These are phyloP conservation scores for Paratinospora sagittata DNA, from an alignment of 164 flowering plant genomes.

Conservation along the genomic window DNA sequence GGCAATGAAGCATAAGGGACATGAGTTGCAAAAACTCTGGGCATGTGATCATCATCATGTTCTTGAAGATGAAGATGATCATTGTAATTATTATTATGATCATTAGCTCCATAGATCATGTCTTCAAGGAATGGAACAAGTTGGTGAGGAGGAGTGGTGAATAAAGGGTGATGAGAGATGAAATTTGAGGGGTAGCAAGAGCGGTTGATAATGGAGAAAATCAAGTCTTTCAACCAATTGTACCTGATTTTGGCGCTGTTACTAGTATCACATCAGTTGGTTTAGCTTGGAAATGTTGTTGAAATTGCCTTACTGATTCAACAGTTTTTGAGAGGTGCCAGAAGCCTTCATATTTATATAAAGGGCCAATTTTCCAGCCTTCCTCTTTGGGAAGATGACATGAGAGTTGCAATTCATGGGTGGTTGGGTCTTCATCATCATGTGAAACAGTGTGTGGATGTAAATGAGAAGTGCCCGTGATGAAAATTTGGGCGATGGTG, in stretches of 20 bases:
- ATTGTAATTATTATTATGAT: not conserved
- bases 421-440: too few species aligned
- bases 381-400: slow-evolving; percentile 5
- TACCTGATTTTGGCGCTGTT: slow-evolving; percentile 20
- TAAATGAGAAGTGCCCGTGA: too few species aligned
- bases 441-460: too few species aligned
- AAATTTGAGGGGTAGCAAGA: not conserved
- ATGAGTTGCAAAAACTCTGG: slow-evolving; percentile 13
- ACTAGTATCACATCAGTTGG: slow-evolving; percentile 11
- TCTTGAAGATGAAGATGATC: too few species aligned
- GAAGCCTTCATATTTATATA: slow-evolving; percentile 14
- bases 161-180: not conserved
- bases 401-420: not conserved
- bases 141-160: not conserved
- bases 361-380: not conserved
- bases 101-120: not conserved
- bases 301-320: not conserved
- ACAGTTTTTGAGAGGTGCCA: not conserved
- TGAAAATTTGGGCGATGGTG: too few species aligned
- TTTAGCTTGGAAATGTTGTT: slow-evolving; percentile 12
- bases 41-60: not conserved
- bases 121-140: slow-evolving; percentile 2
- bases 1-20: not conserved
- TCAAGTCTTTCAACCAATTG: slow-evolving; percentile 20
- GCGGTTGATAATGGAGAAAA: slow-evolving; percentile 14